Evolutionary conservation across 164 flowering plant species (phyloP).

Genomic region (Vitis vinifera): DNA sequence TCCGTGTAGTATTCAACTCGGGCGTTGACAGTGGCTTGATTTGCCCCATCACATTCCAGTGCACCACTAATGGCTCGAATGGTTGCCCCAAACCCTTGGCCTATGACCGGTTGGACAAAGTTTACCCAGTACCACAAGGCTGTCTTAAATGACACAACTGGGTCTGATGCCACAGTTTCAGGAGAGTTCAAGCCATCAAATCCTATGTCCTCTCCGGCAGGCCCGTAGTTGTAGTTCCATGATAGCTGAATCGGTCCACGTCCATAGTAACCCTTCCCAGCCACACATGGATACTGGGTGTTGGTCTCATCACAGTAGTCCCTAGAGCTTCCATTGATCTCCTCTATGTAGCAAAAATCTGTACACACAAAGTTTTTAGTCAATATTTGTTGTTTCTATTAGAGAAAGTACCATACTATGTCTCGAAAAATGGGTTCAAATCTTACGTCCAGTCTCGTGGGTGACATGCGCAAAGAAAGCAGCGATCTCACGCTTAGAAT

Average conservation of each 20-base stretch:
- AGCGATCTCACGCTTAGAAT: constrained; percentile 42
- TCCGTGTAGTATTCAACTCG: constrained; percentile 24
- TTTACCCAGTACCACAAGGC: not conserved
- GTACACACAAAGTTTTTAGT: not conserved
- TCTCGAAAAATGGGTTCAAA: not conserved
- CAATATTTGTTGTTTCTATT: too few species aligned
- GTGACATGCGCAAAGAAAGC: constrained; percentile 36
- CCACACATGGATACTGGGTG: constrained; percentile 4
- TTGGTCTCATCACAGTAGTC: constrained; percentile 7
- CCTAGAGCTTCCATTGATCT: constrained; percentile 5
- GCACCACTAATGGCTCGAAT: too few species aligned
- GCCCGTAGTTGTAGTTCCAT: not conserved
- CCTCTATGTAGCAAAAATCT: constrained; percentile 16
- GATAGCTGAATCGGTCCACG: too few species aligned
- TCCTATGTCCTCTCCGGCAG: not conserved
- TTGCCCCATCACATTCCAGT: not conserved
- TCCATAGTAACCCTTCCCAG: constrained; percentile 5
- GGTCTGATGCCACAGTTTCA: not conserved
- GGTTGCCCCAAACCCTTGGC: not conserved
- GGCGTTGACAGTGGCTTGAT: not conserved
- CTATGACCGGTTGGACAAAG: not conserved
- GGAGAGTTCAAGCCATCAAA: constrained; percentile 1
- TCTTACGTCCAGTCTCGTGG: too few species aligned
- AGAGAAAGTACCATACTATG: not conserved
- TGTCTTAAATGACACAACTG: not conserved